Base-by-base conservation (phyloP, 169 alveolate species). In the Plasmodium vivax region DNA sequence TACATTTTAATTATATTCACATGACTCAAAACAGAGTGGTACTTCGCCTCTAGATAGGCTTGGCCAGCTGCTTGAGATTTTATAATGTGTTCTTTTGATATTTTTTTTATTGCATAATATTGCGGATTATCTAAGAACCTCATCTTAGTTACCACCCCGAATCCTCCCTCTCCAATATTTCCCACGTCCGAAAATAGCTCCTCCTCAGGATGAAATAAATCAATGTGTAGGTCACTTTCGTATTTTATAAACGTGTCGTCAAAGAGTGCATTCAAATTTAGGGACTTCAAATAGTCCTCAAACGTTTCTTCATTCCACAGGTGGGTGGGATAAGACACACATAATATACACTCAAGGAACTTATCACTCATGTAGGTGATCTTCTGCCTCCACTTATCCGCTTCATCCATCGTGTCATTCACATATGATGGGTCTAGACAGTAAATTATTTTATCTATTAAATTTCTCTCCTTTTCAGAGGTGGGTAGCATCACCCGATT, bases 51-150 rank as follows among this genome's bases (percentile, higher is more conserved):
- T 62, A 88, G 62, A 51, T 88, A 88, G 0, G 94, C 88, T 80
- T 88, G 94, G 2, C 94, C 94, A 56, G 94, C 85, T 88, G 94
- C 94, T 68, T 88, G 94, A 27, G 94, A 88, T 88, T 88, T 88
- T 58, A 88, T 73, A 27, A 88, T 80, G 68, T 88, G 94, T 27
- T 88, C 94, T 36, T 88, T 88, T 68, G 94, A 88, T 88, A 88
- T 88, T 80, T 88, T 88, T 62, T 88, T 88, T 77, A 88, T 88
- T 12, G 94, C 94, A 88, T 88, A 88, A 88, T 77, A 88, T 68
- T 77, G 81, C 7, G 94, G 83, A 81, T 19, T 58, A 4, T 45
- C 27, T 62, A 88, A 80, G 73, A 88, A 88, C 82, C 90, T 38
- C 94, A 88, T 88, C 80, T 88, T 88, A n/a, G 94, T 88, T 1